Conservation (phyloP, 2,329 filamentous ascomycete genomes). For the Fusarium pilosicola region DNA sequence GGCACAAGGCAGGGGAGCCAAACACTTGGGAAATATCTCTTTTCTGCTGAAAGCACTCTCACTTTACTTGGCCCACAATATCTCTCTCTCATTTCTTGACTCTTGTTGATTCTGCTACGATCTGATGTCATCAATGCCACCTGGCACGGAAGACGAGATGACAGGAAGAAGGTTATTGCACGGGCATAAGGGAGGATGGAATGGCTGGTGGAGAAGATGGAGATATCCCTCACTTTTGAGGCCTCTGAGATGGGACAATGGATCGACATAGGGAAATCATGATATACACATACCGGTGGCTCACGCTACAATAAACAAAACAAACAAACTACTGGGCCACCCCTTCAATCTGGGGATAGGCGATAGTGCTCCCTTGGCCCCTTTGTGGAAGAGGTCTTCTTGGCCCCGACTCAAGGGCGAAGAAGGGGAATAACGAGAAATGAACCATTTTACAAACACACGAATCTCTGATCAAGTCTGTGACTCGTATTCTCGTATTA, state of each 20-base stretch:
- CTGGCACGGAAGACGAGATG: slow-evolving; percentile 6
- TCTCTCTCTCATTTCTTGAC: slow-evolving; percentile 16
- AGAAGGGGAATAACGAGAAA: slow-evolving; percentile 13
- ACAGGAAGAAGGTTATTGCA: not conserved
- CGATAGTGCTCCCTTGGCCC: not conserved
- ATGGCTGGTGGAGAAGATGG: not conserved
- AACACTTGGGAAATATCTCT: slow-evolving; percentile 41
- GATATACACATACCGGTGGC: slow-evolving; percentile 39
- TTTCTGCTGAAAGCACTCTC: slow-evolving; percentile 31
- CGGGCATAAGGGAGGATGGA: not conserved
- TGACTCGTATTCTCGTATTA: slow-evolving; percentile 4
- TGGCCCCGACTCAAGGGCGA: not conserved
- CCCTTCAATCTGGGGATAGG: slow-evolving; percentile 7
- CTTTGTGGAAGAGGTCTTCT: not conserved
- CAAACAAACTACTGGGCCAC: slow-evolving; percentile 12
- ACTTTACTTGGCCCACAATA: slow-evolving; percentile 21
- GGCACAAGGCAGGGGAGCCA: slow-evolving; percentile 41
- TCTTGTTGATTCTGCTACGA: slow-evolving; percentile 5
- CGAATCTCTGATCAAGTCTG: not conserved
- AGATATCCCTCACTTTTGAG: not conserved
- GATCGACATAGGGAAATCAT: slow-evolving; percentile 36
- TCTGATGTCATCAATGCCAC: not conserved
- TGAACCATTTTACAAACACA: slow-evolving; percentile 6
- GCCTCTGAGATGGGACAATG: slow-evolving; percentile 20
- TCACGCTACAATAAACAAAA: slow-evolving; percentile 29